Evolutionary conservation across 1,139 yeast species (phyloP), one percentile per base, ranked within the genome.

Genomic region (Geotrichum bryndzae): DNA sequence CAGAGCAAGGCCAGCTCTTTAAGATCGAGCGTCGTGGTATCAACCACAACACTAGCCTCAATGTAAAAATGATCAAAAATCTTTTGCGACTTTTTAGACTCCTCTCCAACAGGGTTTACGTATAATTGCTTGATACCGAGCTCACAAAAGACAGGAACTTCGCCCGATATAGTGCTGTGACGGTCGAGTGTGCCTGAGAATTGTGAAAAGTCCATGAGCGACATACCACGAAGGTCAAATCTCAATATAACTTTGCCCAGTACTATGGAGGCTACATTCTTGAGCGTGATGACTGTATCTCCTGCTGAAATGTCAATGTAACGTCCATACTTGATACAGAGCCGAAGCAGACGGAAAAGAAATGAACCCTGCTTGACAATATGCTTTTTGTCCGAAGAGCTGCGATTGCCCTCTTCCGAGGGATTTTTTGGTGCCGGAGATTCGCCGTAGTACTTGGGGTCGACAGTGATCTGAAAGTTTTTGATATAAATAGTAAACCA

Each of bases 131-230:
- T 63, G 13, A 72, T 60, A 51, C 61, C 53, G 31, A 74, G 57
- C 54, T 67, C 66, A 51, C 69, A 65, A 33, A 63, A 65, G 2
- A 73, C 70, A 10, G 75, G 72, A 31, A 70, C 66, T 60, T 74
- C 77, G 51, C 70, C 72, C 10, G 64, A 59, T 46, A 66, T 66
- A 51, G 69, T 66, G 57, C 67, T 62, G 60, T 71, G 68, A 59
- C 67, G 67, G 58, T 75, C 77, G 31, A 75, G 66, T 1, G 77
- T 75, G 18, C 77, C 78, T 10, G 71, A 69, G 65, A 74, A 73
- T 53, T 67, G 64, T 31, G 63, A 62, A 27, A 66, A 63, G 7
- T 65, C 27, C 1, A 65, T 58, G 8, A 54, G 56, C 38, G 61
- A 60, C 27, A 57, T 61, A 46, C 64, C 64, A 46, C 74, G 66